Conservation (phyloP, 2,329 filamentous ascomycete genomes). For the Fusarium avenaceum region DNA sequence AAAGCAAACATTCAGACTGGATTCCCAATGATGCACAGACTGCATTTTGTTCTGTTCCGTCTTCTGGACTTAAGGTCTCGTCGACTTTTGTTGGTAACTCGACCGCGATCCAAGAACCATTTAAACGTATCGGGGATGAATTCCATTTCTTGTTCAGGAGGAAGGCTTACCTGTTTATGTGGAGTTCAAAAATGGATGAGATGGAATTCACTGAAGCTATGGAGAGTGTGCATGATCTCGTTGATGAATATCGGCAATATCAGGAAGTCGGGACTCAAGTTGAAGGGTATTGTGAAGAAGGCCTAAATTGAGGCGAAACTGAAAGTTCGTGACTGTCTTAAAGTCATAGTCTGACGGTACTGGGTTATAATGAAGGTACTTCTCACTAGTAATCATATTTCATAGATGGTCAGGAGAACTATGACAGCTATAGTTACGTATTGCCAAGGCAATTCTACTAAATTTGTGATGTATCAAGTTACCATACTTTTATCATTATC, state of each 20-base stretch:
- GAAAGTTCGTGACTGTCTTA: no score
- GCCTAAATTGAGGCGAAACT: not conserved
- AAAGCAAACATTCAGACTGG: slow-evolving; percentile 99
- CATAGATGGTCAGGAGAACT: no score
- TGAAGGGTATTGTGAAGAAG: slow-evolving; percentile 71
- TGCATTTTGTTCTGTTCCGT: slow-evolving; percentile 97
- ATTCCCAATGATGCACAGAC: slow-evolving; percentile 99
- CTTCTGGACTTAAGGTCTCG: slow-evolving; percentile 97
- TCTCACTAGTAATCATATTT: no score
- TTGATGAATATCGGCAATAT: slow-evolving; percentile 99
- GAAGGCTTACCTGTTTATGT: slow-evolving; percentile 99
- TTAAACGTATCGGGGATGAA: slow-evolving; percentile 99
- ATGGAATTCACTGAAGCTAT: slow-evolving; percentile 99
- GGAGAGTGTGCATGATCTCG: slow-evolving; percentile 99
- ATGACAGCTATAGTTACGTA: no score
- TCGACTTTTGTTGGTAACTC: slow-evolving; percentile 99
- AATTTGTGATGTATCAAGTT: no score
- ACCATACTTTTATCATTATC: no score
- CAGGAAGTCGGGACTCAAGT: slow-evolving; percentile 97
- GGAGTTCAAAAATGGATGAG: slow-evolving; percentile 99
- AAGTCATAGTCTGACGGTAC: no score
- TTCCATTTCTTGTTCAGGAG: slow-evolving; percentile 99
- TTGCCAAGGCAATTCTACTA: no score
- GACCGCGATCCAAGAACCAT: slow-evolving; percentile 99
- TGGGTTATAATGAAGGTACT: no score